These are phyloP conservation scores for Blastobotrys terrestris DNA, from an alignment of 805 yeast species.

Conservation along the genomic window DNA sequence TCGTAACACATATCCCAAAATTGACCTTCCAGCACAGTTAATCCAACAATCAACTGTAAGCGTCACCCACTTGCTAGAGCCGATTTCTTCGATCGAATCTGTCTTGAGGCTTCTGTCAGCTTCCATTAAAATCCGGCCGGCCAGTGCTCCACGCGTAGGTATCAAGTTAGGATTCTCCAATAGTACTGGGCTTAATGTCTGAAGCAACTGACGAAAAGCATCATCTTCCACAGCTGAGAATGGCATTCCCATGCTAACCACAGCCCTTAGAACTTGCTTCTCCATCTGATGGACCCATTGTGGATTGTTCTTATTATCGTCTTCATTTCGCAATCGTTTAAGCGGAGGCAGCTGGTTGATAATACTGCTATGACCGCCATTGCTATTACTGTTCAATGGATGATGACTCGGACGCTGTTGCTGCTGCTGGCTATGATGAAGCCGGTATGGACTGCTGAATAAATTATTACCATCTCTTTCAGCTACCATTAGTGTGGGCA, in stretches of 20 bases:
- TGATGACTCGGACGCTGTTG: background rate
- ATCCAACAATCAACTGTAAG: slow-evolving; percentile 4
- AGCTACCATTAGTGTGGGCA: slow-evolving; percentile 1
- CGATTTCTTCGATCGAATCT: slow-evolving; percentile 1
- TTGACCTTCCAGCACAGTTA: background rate
- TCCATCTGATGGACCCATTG: slow-evolving; percentile 1
- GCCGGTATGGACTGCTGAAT: background rate
- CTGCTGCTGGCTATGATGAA: background rate
- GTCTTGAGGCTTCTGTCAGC: background rate
- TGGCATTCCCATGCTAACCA: slow-evolving; percentile 1
- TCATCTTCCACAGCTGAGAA: slow-evolving; percentile 1
- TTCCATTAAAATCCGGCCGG: background rate
- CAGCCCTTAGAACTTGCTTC: background rate
- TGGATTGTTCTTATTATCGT: background rate
- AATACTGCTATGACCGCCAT: background rate
- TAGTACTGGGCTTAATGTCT: slow-evolving; percentile 1
- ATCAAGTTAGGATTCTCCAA: background rate
- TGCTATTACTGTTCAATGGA: background rate
- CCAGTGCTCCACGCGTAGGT: slow-evolving; percentile 1
- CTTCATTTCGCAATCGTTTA: background rate
- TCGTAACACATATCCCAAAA: background rate
- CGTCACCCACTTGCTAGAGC: slow-evolving; percentile 1
- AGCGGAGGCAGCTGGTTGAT: background rate
- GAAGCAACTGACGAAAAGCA: slow-evolving; percentile 3
- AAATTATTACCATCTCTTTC: background rate